A percentile compares a stretch with the other conserved stretches of the same genome.
phyloP scores from a whole-genome alignment of 2,329 filamentous ascomycete species.

The Monilinia laxa region DNA sequence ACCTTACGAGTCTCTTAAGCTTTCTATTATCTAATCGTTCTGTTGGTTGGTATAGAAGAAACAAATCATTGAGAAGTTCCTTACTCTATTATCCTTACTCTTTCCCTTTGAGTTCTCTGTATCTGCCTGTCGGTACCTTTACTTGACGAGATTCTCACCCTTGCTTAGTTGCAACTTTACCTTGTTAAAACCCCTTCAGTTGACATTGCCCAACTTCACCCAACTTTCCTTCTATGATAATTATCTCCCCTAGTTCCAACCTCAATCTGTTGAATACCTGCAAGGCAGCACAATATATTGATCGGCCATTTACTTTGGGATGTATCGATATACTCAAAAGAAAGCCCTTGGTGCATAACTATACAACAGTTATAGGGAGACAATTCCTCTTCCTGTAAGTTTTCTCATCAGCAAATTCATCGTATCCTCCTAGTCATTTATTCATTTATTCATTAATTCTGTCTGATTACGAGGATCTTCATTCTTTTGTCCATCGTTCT shows the following conservation, averaged over 20 bases:
- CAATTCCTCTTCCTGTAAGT: not conserved
- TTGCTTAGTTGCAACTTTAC: not conserved
- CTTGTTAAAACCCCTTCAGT: not conserved
- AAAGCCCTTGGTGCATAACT: not conserved
- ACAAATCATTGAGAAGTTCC: not conserved
- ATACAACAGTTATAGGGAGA: not conserved
- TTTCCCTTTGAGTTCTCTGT: not conserved
- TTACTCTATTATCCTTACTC: not conserved
- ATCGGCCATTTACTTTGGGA: not conserved
- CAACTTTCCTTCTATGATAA: not conserved
- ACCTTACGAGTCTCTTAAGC: not conserved
- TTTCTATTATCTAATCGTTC: not conserved
- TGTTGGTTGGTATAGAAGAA: not conserved
- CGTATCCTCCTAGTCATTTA: conserved; percentile 1
- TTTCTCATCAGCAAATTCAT: not conserved
- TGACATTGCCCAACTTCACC: not conserved
- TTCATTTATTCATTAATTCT: conserved; percentile 1
- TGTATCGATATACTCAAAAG: not conserved
- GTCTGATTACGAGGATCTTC: conserved; percentile 16
- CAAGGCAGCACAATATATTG: conserved; percentile 26
- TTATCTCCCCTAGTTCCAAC: not conserved
- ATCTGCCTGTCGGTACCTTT: not conserved
- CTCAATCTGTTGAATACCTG: conserved; percentile 14
- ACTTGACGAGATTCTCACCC: not conserved
- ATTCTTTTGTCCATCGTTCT: conserved; percentile 20